Base-by-base conservation (phyloP, 2,329 filamentous ascomycete species). In the Ceratocystis smalleyi region DNA sequence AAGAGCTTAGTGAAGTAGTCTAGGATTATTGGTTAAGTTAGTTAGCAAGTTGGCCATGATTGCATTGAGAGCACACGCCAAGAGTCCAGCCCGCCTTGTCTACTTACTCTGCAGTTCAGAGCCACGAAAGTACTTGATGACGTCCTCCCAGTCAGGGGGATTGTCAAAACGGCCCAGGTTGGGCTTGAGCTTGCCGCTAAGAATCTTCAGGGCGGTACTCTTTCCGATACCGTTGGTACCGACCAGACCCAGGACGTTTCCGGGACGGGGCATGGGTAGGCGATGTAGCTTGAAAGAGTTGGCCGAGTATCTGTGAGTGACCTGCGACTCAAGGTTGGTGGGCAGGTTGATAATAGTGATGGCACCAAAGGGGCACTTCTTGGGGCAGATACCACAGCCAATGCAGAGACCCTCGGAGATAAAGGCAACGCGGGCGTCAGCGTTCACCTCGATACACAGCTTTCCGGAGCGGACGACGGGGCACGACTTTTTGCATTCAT, bases 311-410 rank as follows among this genome's bases (percentile, higher is more conserved):
- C 94, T 88, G 76, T 99, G 95, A 70, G 94, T 97, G 73, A 99
- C 91, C 76, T 97, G 89, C 69, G 88, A 95, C 77, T 99, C 94
- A 76, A 99, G 87, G 78, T 99, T 99, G 75, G 94, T 99, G 70
- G 95, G 94, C 81, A 99, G 80, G 80, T 99, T 99, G 90, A 99
- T 99, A 76, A 99, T 99, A 75, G 92, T 95, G 78, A 99, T 99
- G 71, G 94, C 94, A 73, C 91, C 88, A 77, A 99, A 99, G 17
- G 94, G 94, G 76, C 94, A 99, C 77, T 97, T 97, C 81, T 99
- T 99, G 55, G 92, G 91, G 77, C 95, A 99, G 79, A 99, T 99
- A 86, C 94, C 95, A 74, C 95, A 99, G 76, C 94, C 94, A 72
- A 97, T 96, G 75, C 92, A 96, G 68, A 96, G 84, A 68, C 84